Conservation (phyloP, 208 protist genomes). For the Leishmania lainsoni region DNA sequence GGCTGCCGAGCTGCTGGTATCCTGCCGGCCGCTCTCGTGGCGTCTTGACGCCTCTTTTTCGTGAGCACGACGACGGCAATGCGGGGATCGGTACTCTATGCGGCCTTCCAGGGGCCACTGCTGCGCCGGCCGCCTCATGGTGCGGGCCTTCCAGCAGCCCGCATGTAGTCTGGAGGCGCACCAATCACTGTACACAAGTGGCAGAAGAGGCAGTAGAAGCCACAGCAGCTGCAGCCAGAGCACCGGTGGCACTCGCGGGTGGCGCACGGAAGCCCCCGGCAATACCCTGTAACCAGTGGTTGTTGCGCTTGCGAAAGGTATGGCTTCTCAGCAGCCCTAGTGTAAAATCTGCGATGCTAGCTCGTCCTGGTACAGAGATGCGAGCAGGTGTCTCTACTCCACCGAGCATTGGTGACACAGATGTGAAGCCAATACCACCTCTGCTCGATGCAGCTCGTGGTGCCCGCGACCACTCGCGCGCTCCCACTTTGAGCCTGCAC, state of each 20-base stretch:
- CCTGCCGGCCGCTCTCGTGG: background rate
- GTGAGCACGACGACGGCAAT: background rate
- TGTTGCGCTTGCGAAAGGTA: conserved; percentile 24
- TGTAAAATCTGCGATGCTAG: background rate
- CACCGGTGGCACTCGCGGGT: background rate
- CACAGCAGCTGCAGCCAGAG: background rate
- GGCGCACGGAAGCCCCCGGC: background rate
- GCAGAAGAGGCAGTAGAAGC: background rate
- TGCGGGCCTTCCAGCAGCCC: background rate
- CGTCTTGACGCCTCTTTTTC: background rate
- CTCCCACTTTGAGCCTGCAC: background rate
- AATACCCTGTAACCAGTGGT: conserved; percentile 3
- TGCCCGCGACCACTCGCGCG: background rate
- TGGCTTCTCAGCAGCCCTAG: conserved; percentile 22
- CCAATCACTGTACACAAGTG: background rate
- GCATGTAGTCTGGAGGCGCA: background rate
- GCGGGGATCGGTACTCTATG: background rate
- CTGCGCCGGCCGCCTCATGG: background rate
- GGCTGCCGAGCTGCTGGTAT: background rate
- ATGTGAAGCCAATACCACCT: background rate
- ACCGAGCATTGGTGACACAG: background rate
- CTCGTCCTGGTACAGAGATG: background rate
- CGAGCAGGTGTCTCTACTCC: background rate
- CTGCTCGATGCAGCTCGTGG: background rate
- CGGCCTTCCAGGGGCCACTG: background rate